phyloP scores from a whole-genome alignment of 2,329 filamentous ascomycete species.

The Plectosphaerella sp. region DNA sequence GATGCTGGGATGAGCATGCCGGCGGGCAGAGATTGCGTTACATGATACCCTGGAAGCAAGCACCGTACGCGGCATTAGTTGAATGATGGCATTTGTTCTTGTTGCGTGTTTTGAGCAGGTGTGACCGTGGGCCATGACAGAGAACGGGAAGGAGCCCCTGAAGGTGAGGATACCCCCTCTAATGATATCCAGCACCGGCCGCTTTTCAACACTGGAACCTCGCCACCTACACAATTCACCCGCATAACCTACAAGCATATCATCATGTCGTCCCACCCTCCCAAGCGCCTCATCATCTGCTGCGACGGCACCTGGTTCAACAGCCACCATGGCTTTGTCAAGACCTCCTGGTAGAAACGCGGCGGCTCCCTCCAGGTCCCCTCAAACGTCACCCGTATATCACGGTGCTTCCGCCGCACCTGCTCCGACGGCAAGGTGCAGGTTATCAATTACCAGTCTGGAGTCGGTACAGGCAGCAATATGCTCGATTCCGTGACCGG shows the following conservation, averaged over 20 bases:
- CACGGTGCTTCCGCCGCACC: conserved; percentile 48
- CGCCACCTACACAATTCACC: no score
- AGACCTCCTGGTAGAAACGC: conserved; percentile 29
- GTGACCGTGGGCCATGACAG: no score
- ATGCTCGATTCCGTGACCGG: conserved; percentile 46
- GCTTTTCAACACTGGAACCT: no score
- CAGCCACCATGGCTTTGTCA: conserved; percentile 41
- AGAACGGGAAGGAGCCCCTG: no score
- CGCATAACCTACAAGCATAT: background rate
- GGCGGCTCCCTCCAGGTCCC: conserved; percentile 42
- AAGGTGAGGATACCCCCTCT: no score
- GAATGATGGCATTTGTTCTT: no score
- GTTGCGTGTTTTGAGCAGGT: no score
- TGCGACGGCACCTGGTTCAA: conserved; percentile 35
- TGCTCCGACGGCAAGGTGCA: conserved; percentile 50
- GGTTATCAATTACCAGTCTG: conserved; percentile 57
- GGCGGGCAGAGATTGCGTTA: no score
- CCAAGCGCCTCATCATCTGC: conserved; percentile 45
- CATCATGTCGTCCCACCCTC: conserved; percentile 1
- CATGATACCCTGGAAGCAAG: no score
- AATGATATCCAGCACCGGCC: no score
- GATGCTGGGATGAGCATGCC: no score
- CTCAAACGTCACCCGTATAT: conserved; percentile 58
- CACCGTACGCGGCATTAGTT: no score
- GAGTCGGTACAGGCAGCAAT: conserved; percentile 51